Percentiles rank a stretch among this genome's conserved stretches.
Evolutionary conservation across 805 yeast genomes (phyloP).

Genomic region (Zygoascus ofunaensis): DNA sequence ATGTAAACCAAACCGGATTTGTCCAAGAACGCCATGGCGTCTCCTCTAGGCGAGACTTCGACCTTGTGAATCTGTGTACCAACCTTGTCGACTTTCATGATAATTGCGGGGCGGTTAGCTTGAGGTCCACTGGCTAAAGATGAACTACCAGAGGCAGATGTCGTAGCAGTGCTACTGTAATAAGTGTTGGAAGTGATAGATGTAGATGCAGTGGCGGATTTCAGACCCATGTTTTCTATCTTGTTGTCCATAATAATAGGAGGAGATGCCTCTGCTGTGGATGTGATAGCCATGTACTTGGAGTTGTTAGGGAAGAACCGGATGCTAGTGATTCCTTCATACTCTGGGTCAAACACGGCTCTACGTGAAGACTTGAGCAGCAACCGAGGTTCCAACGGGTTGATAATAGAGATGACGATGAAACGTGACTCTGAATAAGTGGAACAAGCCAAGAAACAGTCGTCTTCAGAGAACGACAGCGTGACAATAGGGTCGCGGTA

Average conservation of each 20-base stretch:
- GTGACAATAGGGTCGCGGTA: slow-evolving; percentile 77
- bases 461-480: slow-evolving; percentile 62
- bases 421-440: slow-evolving; percentile 73
- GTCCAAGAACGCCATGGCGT: slow-evolving; percentile 72
- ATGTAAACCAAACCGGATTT: slow-evolving; percentile 68
- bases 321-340: slow-evolving; percentile 83
- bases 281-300: slow-evolving; percentile 40
- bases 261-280: slow-evolving; percentile 49
- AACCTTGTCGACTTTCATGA: slow-evolving; percentile 62
- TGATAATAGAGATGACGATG: slow-evolving; percentile 58
- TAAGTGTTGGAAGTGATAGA: background rate
- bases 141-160: slow-evolving; percentile 16
- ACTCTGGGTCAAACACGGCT: slow-evolving; percentile 45
- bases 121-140: slow-evolving; percentile 25
- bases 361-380: slow-evolving; percentile 60
- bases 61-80: slow-evolving; percentile 71
- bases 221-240: slow-evolving; percentile 24
- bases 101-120: slow-evolving; percentile 47
- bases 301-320: slow-evolving; percentile 61
- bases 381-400: slow-evolving; percentile 54
- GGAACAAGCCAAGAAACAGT: slow-evolving; percentile 63
- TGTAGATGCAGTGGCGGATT: background rate
- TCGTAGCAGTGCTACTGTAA: slow-evolving; percentile 2
- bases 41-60: slow-evolving; percentile 76
- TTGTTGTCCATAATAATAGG: slow-evolving; percentile 61